Percentiles rank a stretch among this genome's conserved stretches.
Conservation (phyloP, 345 rosid species). For the Excoecaria cochinchinensis region DNA sequence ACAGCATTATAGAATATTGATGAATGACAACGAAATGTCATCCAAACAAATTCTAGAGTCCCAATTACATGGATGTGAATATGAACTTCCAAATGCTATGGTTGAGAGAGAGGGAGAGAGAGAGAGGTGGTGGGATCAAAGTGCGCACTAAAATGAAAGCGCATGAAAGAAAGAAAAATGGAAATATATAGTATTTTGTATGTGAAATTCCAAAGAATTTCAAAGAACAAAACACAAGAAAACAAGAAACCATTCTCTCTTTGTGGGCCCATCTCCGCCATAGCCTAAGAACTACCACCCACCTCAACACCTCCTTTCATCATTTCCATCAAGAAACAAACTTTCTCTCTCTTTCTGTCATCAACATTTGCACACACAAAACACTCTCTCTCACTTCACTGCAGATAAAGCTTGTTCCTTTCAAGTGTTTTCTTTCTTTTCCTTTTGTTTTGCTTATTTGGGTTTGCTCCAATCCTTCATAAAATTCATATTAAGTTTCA, state of each 20-base stretch:
- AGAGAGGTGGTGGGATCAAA: constrained; percentile 16
- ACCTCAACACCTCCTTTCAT: constrained; percentile 31
- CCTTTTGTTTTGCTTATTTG: neutral
- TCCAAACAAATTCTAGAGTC: too few relatives aligned
- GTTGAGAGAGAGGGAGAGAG: neutral
- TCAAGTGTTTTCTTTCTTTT: constrained; percentile 7
- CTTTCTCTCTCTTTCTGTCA: constrained; percentile 16
- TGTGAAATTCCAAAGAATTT: neutral
- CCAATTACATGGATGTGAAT: too few relatives aligned
- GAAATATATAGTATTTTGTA: neutral
- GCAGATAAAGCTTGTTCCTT: constrained; percentile 7
- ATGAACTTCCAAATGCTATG: neutral
- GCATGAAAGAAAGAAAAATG: constrained; percentile 5
- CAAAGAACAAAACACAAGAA: constrained; percentile 9
- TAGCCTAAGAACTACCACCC: constrained; percentile 41
- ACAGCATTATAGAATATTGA: too few relatives aligned
- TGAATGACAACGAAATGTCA: too few relatives aligned
- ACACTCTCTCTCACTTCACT: constrained; percentile 21
- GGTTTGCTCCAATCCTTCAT: too few relatives aligned
- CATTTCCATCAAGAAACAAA: neutral
- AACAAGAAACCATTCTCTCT: neutral
- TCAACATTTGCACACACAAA: constrained; percentile 15
- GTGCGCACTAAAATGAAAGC: constrained; percentile 37
- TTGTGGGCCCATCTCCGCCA: constrained; percentile 58
- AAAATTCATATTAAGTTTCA: neutral